A percentile compares a stretch with the other conserved stretches of the same genome.
These are phyloP conservation scores for Orobanche coerulescens DNA, from an alignment of 257 asterid genomes.

Conservation along the genomic window DNA sequence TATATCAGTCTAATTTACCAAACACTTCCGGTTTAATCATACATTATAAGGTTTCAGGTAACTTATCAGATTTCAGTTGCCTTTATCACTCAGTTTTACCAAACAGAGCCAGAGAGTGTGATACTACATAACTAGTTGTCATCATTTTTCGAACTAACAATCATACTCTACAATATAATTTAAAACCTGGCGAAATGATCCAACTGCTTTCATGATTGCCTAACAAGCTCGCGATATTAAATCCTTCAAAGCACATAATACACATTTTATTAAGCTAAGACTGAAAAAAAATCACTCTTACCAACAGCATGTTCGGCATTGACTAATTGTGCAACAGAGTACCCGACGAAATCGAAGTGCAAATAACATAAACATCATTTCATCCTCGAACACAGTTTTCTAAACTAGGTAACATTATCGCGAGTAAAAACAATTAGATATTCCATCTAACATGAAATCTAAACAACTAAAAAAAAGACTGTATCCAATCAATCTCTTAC, in stretches of 20 bases:
- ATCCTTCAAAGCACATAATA: neutral
- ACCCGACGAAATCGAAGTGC: neutral
- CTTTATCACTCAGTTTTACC: too few species aligned
- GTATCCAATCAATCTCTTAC: slow-evolving; percentile 35
- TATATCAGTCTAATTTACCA: too few species aligned
- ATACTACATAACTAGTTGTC: neutral
- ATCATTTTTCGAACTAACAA: neutral
- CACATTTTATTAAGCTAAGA: neutral
- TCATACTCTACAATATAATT: neutral
- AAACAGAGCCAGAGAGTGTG: too few species aligned
- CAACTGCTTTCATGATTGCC: too few species aligned
- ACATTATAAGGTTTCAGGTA: neutral
- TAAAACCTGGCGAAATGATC: too few species aligned
- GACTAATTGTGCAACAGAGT: neutral
- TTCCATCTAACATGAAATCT: neutral
- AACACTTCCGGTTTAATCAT: too few species aligned
- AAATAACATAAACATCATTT: neutral
- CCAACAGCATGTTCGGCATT: neutral
- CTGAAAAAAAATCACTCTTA: neutral
- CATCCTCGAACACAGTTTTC: neutral
- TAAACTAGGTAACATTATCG: neutral
- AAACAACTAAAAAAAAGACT: neutral
- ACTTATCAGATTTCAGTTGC: neutral
- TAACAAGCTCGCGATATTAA: neutral
- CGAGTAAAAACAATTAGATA: neutral